Conservation (phyloP, 2,329 filamentous ascomycete genomes). For the Fusarium sp. region DNA sequence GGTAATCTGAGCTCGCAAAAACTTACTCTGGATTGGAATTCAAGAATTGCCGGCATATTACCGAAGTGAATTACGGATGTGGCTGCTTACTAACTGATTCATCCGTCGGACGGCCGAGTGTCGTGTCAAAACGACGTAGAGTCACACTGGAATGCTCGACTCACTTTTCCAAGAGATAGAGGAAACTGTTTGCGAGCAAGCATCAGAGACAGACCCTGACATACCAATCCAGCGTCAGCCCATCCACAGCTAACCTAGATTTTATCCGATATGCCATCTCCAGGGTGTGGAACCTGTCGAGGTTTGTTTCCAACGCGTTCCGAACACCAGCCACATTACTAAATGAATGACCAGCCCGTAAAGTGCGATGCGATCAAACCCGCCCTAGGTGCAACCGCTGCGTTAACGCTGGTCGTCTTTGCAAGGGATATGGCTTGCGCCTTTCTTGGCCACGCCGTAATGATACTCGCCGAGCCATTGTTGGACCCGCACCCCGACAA, state of each 20-base stretch:
- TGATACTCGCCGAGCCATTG: slow-evolving; percentile 22
- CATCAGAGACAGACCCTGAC: no score
- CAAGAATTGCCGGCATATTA: neutral
- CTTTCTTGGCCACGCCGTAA: slow-evolving; percentile 36
- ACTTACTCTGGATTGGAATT: neutral
- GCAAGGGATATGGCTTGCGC: slow-evolving; percentile 34
- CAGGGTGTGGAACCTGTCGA: slow-evolving; percentile 38
- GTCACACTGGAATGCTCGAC: neutral
- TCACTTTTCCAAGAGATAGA: neutral
- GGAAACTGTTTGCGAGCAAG: slow-evolving; percentile 26
- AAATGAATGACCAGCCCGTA: slow-evolving; percentile 25
- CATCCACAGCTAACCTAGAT: neutral
- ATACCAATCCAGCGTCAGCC: neutral
- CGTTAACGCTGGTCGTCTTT: neutral
- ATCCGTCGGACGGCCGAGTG: no score
- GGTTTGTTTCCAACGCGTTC: neutral
- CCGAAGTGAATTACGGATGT: neutral
- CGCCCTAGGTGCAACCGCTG: slow-evolving; percentile 33
- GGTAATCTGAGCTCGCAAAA: slow-evolving; percentile 11
- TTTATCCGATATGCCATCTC: slow-evolving; percentile 9
- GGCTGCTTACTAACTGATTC: neutral
- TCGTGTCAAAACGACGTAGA: no score
- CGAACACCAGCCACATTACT: neutral
- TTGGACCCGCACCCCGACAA: slow-evolving; percentile 22
- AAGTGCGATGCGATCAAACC: slow-evolving; percentile 39